These are phyloP conservation scores for Candida sp. DNA, from an alignment of 1,139 yeast genomes.

Conservation along the genomic window DNA sequence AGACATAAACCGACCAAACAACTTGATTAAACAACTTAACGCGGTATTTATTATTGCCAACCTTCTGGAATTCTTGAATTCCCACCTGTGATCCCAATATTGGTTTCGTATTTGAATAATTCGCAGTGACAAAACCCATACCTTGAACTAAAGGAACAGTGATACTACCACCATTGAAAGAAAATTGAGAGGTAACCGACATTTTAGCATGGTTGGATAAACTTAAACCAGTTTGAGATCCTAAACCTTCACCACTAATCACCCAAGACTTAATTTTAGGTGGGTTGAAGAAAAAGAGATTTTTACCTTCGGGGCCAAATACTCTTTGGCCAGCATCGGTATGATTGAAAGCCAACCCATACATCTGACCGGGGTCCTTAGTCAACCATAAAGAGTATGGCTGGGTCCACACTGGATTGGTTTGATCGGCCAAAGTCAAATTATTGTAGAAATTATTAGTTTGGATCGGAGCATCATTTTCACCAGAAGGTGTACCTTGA, in stretches of 20 bases:
- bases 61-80: constrained; percentile 31
- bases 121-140: constrained; percentile 68
- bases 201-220: constrained; percentile 30
- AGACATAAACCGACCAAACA: constrained; percentile 37
- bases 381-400: constrained; percentile 46
- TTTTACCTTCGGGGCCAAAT: constrained; percentile 44
- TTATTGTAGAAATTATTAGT: constrained; percentile 46
- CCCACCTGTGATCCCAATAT: constrained; percentile 63
- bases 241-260: constrained; percentile 29
- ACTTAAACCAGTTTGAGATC: constrained; percentile 15
- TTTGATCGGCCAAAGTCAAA: constrained; percentile 41
- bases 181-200: constrained; percentile 27
- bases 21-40: constrained; percentile 39
- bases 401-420: constrained; percentile 45
- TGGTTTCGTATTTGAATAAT: constrained; percentile 54
- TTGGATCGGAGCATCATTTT: constrained; percentile 30
- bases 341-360: constrained; percentile 43
- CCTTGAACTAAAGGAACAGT: constrained; percentile 47
- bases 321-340: constrained; percentile 40
- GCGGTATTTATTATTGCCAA: constrained; percentile 23
- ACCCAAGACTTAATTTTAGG: constrained; percentile 44
- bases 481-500: constrained; percentile 16
- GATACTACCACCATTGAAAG: constrained; percentile 14
- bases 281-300: constrained; percentile 44
- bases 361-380: constrained; percentile 35